These are phyloP conservation scores for Blakeslea trispora DNA, from an alignment of 371 early-diverging fungal genomes.

Conservation along the genomic window DNA sequence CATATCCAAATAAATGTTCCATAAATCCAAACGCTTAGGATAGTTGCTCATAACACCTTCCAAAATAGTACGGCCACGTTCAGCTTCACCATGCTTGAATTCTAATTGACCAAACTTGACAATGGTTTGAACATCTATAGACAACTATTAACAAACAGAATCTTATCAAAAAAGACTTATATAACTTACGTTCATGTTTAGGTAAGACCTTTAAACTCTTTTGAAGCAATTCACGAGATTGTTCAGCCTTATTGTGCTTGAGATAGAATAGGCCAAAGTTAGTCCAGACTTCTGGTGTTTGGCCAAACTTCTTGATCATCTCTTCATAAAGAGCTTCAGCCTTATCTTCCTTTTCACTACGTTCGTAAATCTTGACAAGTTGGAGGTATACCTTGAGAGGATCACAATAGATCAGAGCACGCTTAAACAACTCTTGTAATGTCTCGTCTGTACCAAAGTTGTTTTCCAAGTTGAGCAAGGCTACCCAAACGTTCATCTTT, in stretches of 20 bases:
- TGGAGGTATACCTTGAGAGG: conserved; percentile 87
- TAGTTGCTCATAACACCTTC: conserved; percentile 91
- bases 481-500: conserved; percentile 95
- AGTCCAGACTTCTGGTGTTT: conserved; percentile 89
- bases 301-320: conserved; percentile 84
- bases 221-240: conserved; percentile 79
- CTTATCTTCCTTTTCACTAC: conserved; percentile 74
- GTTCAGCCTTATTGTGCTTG: conserved; percentile 68
- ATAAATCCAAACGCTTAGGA: conserved; percentile 93
- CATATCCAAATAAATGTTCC: conserved; percentile 95
- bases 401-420: conserved; percentile 80
- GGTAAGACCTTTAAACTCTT: conserved; percentile 79
- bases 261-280: conserved; percentile 79
- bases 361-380: conserved; percentile 87
- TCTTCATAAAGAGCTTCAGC: conserved; percentile 76
- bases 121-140: conserved; percentile 69
- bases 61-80: conserved; percentile 94
- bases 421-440: conserved; percentile 79
- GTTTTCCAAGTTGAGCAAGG: conserved; percentile 92
- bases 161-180: not conserved
- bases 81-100: conserved; percentile 91
- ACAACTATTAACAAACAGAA: conserved; percentile 3
- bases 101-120: conserved; percentile 93
- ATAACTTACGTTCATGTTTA: conserved; percentile 85
- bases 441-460: conserved; percentile 84